Conservation (phyloP, 306 rosid species). For the Parietaria judaica region DNA sequence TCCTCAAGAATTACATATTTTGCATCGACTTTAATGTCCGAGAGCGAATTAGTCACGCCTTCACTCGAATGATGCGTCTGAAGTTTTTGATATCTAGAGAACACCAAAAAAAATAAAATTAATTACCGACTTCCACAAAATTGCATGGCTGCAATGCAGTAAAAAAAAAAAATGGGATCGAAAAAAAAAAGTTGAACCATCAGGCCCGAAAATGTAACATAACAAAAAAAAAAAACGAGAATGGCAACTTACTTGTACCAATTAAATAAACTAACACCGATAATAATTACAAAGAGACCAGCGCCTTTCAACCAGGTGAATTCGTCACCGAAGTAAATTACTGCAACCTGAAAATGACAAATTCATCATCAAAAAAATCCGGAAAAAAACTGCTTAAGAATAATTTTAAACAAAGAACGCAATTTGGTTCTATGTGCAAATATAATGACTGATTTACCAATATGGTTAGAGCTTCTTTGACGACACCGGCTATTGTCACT, state of each 20-base stretch:
- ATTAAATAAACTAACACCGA: slow-evolving; percentile 92
- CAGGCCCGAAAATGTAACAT: too few species aligned
- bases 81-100: slow-evolving; percentile 64
- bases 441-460: slow-evolving; percentile 44
- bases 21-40: slow-evolving; percentile 41
- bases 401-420: too few species aligned
- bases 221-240: neutral
- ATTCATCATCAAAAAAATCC: slow-evolving; percentile 7
- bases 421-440: neutral
- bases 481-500: slow-evolving; percentile 94
- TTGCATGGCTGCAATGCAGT: too few species aligned
- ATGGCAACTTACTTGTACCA: slow-evolving; percentile 97
- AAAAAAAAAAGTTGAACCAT: too few species aligned
- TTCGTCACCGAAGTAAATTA: slow-evolving; percentile 75
- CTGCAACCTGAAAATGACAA: slow-evolving; percentile 66
- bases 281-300: slow-evolving; percentile 68
- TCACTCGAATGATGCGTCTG: slow-evolving; percentile 39
- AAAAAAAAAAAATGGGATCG: too few species aligned
- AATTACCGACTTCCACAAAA: slow-evolving; percentile 1
- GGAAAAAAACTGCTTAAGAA: neutral
- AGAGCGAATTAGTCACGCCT: slow-evolving; percentile 20
- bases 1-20: slow-evolving; percentile 90
- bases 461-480: slow-evolving; percentile 94
- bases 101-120: slow-evolving; percentile 3
- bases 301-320: slow-evolving; percentile 85